Evolutionary conservation across 805 yeast species (phyloP), one percentile per base, ranked within the genome.

Genomic region (Pichia cephalocereana): DNA sequence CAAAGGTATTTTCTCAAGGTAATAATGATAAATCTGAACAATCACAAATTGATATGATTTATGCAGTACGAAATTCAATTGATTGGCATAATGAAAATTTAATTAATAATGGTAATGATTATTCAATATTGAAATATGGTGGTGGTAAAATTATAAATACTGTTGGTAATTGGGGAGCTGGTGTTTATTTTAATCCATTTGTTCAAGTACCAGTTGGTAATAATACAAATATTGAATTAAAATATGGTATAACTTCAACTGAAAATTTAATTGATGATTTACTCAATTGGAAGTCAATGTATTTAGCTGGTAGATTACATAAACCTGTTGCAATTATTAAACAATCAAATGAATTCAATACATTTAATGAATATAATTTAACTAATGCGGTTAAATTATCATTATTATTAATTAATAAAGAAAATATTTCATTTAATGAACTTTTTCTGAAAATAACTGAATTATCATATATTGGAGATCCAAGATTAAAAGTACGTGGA

Each of bases 181-280:
- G 97, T 8, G 84, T 91, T 4, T 93, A 91, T 64, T 93, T 87
- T 71, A 93, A 93, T 61, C 98, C 99, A 4, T 93, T 76, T 64
- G 88, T 86, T 8, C 72, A 76, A 41, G 46, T 47, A 15, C 43
- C 34, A 2, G 38, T 55, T 12, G 27, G 45, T 12, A 15, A 19
- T 8, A 30, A 36, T 4, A 26, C 38, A 6, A 34, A 53, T 14
- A 47, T 57, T 17, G 60, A 63, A 47, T 77, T 91, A 41, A 93
- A 93, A 61, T 93, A 93, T 61, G 99, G 99, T 14, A 82, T 89
- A 12, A 83, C 89, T 2, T 80, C 87, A 6, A 71, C 77, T 53
- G 74, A 77, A 23, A 73, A 73, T 10, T 66, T 87, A 19, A 65
- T 80, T 38, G 70, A 70, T 37, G 99, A 93, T 66, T 68, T 93